These are phyloP conservation scores for Trifolium pratense DNA, from an alignment of 306 rosid genomes.

Conservation along the genomic window DNA sequence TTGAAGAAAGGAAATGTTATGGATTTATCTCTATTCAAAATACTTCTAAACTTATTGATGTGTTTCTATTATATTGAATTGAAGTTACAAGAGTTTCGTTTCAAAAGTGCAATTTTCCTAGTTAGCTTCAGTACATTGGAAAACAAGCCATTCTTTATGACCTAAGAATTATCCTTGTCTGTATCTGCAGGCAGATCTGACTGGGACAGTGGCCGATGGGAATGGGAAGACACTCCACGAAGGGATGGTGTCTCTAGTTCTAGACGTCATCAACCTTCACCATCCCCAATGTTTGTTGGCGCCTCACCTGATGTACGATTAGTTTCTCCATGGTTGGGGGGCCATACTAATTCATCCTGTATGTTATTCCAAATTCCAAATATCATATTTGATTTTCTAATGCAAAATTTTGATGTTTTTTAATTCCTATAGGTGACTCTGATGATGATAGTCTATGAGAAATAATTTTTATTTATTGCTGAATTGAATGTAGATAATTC, in stretches of 20 bases:
- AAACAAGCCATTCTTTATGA: conserved; percentile 33
- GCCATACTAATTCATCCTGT: conserved; percentile 78
- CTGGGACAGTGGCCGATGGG: conserved; percentile 97
- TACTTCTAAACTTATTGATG: conserved; percentile 22
- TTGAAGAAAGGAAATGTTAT: conserved; percentile 26
- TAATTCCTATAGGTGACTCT: conserved; percentile 34
- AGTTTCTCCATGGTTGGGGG: conserved; percentile 95
- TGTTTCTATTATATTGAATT: conserved; percentile 26
- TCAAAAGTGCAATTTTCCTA: conserved; percentile 3
- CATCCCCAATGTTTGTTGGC: conserved; percentile 89
- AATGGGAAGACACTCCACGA: conserved; percentile 94
- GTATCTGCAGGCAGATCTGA: conserved; percentile 77
- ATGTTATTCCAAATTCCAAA: conserved; percentile 45
- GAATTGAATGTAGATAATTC: conserved; percentile 56
- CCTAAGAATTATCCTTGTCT: not conserved
- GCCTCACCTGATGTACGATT: conserved; percentile 96
- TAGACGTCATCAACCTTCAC: conserved; percentile 83
- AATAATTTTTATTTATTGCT: conserved; percentile 38
- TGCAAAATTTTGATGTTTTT: conserved; percentile 13
- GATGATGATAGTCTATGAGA: conserved; percentile 29
- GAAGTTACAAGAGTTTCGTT: conserved; percentile 23
- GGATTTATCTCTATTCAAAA: conserved; percentile 9
- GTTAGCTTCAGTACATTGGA: conserved; percentile 20
- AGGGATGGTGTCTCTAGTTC: conserved; percentile 67
- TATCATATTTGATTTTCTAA: not conserved